Evolutionary conservation across 306 rosid species (phyloP), one percentile per base, ranked within the genome.

Genomic region (Lagenaria siceraria): DNA sequence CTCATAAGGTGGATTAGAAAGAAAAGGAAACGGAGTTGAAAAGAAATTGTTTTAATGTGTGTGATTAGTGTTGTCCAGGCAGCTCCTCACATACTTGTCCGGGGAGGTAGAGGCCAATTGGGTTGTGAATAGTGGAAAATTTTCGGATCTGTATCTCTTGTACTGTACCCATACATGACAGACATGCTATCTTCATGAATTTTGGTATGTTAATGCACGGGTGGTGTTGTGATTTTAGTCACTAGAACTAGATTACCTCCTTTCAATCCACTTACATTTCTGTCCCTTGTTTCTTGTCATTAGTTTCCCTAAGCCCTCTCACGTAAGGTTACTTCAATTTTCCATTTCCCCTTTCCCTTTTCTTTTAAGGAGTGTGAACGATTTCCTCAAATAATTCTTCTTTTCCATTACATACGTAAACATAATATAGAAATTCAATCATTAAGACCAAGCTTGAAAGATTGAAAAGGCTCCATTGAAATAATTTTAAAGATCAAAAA

Each of bases 1-100:
- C 25, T 61, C 77, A 76, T 35, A 82, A 86, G 60, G 13, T 78
- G 56, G 86, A 78, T 19, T 83, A 68, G 74, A 78, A 73, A 29
- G 74, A 24, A 43, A 31, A 38, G 27, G 31, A 36, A 17, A n/a
- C 6, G 42, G 78, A 54, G 52, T 58, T 36, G 51, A 52, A 56
- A 35, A 33, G 9, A 43, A 21, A 0, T 59, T 25, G 35, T 29
- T 14, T 42, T 15, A 14, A 24, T 15, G 51, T 48, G 35, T 31
- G 3, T 18, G 78, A 38, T 72, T 15, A 15, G 60, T 66, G 74
- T 38, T 66, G 52, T 68, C 54, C 14, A 68, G 74, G n/a, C 54
- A 42, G 33, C 54, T 68, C 12, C 54, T 68, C 54, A 40, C 33
- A 22, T 68, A 68, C 18, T 40, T 68, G 73, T 65, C 29, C 12